These are phyloP conservation scores for Marasmius tenuissimus DNA, from an alignment of 1,284 basidiomycete genomes.

Conservation along the genomic window DNA sequence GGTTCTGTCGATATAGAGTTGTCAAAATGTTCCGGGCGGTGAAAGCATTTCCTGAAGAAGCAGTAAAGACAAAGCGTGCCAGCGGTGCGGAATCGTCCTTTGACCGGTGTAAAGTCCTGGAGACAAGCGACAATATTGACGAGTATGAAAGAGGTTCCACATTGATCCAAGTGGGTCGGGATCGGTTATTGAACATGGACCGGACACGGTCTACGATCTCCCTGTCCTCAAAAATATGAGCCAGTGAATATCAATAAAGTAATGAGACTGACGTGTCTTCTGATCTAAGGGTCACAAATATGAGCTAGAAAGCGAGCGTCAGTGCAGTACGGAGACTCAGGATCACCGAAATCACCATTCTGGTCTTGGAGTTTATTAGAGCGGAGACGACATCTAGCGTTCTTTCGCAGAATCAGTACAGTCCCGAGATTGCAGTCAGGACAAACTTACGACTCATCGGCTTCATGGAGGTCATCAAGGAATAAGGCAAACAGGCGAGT, in stretches of 20 bases:
- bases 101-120: slow-evolving; percentile 58
- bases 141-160: slow-evolving; percentile 57
- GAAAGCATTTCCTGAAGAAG: slow-evolving; percentile 68
- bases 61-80: slow-evolving; percentile 52
- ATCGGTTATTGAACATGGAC: slow-evolving; percentile 54
- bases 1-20: slow-evolving; percentile 57
- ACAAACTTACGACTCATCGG: slow-evolving; percentile 58
- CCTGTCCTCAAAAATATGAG: slow-evolving; percentile 23
- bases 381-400: slow-evolving; percentile 65
- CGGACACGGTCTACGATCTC: slow-evolving; percentile 50
- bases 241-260: neutral
- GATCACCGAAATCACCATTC: slow-evolving; percentile 45
- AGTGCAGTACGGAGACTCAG: neutral
- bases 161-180: slow-evolving; percentile 63
- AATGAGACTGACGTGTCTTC: slow-evolving; percentile 46
- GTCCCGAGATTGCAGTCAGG: neutral
- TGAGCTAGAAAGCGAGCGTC: slow-evolving; percentile 40
- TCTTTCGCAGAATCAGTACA: slow-evolving; percentile 28
- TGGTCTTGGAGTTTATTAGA: slow-evolving; percentile 60
- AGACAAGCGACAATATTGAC: slow-evolving; percentile 57
- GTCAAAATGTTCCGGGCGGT: slow-evolving; percentile 59
- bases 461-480: slow-evolving; percentile 71
- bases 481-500: slow-evolving; percentile 67
- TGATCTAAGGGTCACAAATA: slow-evolving; percentile 64
- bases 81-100: slow-evolving; percentile 56